Percentiles rank a stretch among this genome's conserved stretches.
These are phyloP conservation scores for Aspergillus kassunensis DNA, from an alignment of 495 filamentous ascomycete genomes.

Conservation along the genomic window DNA sequence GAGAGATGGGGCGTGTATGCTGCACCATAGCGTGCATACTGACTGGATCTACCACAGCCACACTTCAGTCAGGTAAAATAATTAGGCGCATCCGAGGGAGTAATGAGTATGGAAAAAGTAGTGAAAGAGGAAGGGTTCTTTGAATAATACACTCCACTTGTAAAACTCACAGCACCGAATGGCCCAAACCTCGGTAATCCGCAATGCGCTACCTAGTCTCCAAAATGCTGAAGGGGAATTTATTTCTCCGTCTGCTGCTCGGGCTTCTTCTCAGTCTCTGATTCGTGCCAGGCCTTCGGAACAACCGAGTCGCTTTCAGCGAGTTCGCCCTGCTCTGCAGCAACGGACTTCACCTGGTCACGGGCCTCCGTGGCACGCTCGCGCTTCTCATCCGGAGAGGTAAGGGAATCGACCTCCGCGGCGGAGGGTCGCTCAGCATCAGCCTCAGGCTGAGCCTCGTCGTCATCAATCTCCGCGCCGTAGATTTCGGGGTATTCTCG, in stretches of 20 bases:
- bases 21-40: too few relatives aligned
- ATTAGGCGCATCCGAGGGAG: too few relatives aligned
- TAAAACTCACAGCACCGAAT: too few relatives aligned
- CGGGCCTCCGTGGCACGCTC: constrained; percentile 24
- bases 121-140: too few relatives aligned
- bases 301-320: constrained; percentile 43
- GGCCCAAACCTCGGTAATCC: too few relatives aligned
- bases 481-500: constrained; percentile 85
- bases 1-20: too few relatives aligned
- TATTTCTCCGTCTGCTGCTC: constrained; percentile 28
- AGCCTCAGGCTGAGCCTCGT: constrained; percentile 57
- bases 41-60: too few relatives aligned
- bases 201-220: too few relatives aligned
- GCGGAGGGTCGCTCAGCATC: constrained; percentile 5
- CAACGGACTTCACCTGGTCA: constrained; percentile 22
- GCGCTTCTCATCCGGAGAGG: constrained; percentile 25
- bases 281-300: constrained; percentile 50
- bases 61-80: too few relatives aligned
- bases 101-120: too few relatives aligned
- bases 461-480: constrained; percentile 81
- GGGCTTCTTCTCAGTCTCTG: constrained; percentile 29
- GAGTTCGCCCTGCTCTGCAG: constrained; percentile 18
- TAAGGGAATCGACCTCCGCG: constrained; percentile 16
- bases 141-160: too few relatives aligned
- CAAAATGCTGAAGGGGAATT: neutral